Base-by-base conservation (phyloP, 2,329 filamentous ascomycete species). In the Pleoardoris graminearum region DNA sequence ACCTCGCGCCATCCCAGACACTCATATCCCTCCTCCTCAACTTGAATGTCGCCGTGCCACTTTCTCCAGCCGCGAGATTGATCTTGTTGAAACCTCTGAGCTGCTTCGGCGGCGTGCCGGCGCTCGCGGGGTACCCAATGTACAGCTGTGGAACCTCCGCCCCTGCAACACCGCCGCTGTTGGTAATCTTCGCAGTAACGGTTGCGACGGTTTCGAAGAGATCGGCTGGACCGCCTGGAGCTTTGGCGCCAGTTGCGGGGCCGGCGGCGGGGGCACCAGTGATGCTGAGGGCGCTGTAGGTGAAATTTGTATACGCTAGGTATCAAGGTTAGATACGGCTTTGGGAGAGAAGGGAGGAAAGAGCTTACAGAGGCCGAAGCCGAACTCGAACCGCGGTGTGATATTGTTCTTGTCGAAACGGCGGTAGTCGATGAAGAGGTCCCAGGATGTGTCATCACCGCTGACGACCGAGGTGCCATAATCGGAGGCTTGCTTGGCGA, bases 361-460 rank as follows among this genome's bases (percentile, higher is more conserved):
- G 19, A 12, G 57, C 65, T 57, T 61, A 69, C 67, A 70, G 3
- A 79, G 60, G 5, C 75, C 76, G 45, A 71, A 78, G n/a, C 77
- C 77, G 52, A 79, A 79, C 25, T 75, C 75, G 54, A 71, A 78
- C 2, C 73, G 65, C 0, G 76, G 76, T 2, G 61, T 62, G 39
- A 78, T 75, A 52, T 71, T 70, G 42, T 71, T 56, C 52, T 72
- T 64, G 58, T 76, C 74, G 51, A 79, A 79, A 37, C 70, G 58
- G 25, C 76, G 69, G 61, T 79, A 79, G 54, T 79, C 77, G 55
- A 79, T 73, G 56, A 73, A 75, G 11, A 78, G 57, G 16, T 76
- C 74, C 65, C 77, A 77, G n/a, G 66, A 61, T 46, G 68, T 62
- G 43, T 71, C 68, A 23, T 67, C 63, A 2, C 63, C 66, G 3